These are phyloP conservation scores for Shiraia sp. DNA, from an alignment of 2,329 filamentous ascomycete genomes.

Conservation along the genomic window DNA sequence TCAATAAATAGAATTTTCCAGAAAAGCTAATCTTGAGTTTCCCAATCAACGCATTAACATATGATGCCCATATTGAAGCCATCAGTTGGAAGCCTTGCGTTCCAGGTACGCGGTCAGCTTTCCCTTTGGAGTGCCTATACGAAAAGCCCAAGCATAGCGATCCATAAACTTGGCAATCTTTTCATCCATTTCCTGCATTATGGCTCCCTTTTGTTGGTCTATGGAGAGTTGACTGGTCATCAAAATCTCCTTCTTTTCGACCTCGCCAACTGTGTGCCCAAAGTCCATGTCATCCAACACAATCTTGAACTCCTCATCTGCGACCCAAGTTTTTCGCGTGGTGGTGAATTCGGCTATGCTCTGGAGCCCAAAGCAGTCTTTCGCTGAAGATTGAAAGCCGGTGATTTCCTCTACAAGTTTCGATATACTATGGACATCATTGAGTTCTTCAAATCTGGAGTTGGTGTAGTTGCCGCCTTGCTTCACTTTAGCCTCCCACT, in stretches of 20 bases:
- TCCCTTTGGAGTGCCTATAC: constrained; percentile 10
- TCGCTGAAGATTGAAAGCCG: background rate
- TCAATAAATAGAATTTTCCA: too few species aligned
- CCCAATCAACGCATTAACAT: too few species aligned
- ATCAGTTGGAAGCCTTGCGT: too few species aligned
- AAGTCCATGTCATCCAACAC: constrained; percentile 23
- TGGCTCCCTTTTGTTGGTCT: constrained; percentile 11
- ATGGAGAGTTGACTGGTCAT: background rate
- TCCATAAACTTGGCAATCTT: constrained; percentile 13
- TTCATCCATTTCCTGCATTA: constrained; percentile 15
- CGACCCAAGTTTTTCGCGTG: constrained; percentile 27
- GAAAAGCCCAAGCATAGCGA: constrained; percentile 14
- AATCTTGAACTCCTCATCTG: constrained; percentile 20
- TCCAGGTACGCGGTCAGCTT: constrained; percentile 19
- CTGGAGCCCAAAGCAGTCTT: constrained; percentile 10
- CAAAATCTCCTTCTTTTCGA: constrained; percentile 24
- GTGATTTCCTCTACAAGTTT: constrained; percentile 9
- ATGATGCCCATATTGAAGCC: too few species aligned
- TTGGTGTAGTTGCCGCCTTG: constrained; percentile 22
- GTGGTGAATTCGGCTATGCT: constrained; percentile 26
- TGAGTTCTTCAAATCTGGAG: constrained; percentile 31
- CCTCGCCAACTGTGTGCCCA: constrained; percentile 39
- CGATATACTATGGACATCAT: constrained; percentile 14
- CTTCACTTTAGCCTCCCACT: constrained; percentile 23
- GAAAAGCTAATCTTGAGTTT: too few species aligned